These are phyloP conservation scores for Lyophyllum decastes DNA, from an alignment of 768 basidiomycete species.

Conservation along the genomic window DNA sequence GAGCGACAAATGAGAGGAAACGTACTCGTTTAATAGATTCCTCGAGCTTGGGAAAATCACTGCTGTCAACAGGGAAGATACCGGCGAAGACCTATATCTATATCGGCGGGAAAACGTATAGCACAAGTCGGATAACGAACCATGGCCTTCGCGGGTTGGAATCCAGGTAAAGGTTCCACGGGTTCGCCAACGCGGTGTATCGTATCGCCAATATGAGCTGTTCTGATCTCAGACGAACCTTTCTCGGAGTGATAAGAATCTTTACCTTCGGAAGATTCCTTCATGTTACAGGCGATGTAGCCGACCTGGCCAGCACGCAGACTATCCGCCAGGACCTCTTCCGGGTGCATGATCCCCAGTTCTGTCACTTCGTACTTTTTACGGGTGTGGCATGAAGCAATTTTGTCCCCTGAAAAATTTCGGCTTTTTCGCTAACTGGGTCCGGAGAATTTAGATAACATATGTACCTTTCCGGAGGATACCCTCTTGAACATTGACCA, in stretches of 20 bases:
- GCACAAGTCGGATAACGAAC: slow-evolving; percentile 36
- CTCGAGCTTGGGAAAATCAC: slow-evolving; percentile 91
- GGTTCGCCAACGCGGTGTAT: slow-evolving; percentile 71
- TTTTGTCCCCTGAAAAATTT: slow-evolving; percentile 73
- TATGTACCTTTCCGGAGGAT: slow-evolving; percentile 74
- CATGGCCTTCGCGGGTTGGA: slow-evolving; percentile 94
- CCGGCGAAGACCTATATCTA: slow-evolving; percentile 83
- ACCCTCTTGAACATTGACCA: slow-evolving; percentile 83
- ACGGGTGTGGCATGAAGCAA: slow-evolving; percentile 79
- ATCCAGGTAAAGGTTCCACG: slow-evolving; percentile 86
- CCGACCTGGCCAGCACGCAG: slow-evolving; percentile 84
- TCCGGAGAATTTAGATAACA: background rate
- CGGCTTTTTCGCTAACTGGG: background rate
- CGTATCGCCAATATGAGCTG: slow-evolving; percentile 95
- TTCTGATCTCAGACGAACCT: background rate
- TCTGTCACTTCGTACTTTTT: slow-evolving; percentile 91
- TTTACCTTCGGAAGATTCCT: slow-evolving; percentile 89
- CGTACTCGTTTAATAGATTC: slow-evolving; percentile 90
- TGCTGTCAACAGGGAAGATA: slow-evolving; percentile 89
- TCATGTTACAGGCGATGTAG: slow-evolving; percentile 96
- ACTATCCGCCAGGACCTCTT: slow-evolving; percentile 72
- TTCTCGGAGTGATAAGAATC: background rate
- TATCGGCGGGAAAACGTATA: slow-evolving; percentile 1
- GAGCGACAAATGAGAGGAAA: slow-evolving; percentile 9
- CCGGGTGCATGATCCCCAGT: slow-evolving; percentile 87